Evolutionary conservation across 345 rosid species (phyloP), one percentile per base, ranked within the genome.

Genomic region (Populus davidiana): DNA sequence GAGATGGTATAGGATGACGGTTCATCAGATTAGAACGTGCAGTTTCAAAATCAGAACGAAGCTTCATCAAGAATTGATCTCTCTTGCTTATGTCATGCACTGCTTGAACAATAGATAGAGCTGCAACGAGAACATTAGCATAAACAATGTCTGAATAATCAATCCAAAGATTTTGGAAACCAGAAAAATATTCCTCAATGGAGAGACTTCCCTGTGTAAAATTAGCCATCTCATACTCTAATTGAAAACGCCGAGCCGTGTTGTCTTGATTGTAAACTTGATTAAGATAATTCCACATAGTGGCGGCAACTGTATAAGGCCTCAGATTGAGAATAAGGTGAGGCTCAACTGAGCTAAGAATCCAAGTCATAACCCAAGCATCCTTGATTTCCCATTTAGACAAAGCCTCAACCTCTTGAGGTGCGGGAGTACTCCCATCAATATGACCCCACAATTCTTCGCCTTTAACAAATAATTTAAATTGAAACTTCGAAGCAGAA

Each of bases 171-270:
- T 27, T 76, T 1, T 49, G 6, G 54, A 76, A 81, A 27, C 65
- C n/a, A 12, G 69, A 47, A 35, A 47, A 76, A 52, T 75, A 80
- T 1, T 80, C 71, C n/a, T 80, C 11, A 50, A 80, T 65, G 0
- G 80, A 75, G n/a, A 75, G 72, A n/a, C 33, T 43, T 17, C 39
- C 39, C 38, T 74, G 38, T 2, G 56, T 11, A 6, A 9, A 64
- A 64, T 25, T 17, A 8, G 66, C 18, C 16, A 74, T 74, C 10
- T 59, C 49, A 20, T 54, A 72, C 35, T 73, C 72, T 6, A 77
- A 44, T 4, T 81, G 52, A 49, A 73, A 73, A 3, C 6, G 43
- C 5, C 70, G 16, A 17, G 79, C 74, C 0, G 13, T 29, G 31
- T 41, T 69, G 2, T 73, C 70, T 14, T 81, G n/a, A 62, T 75